Evolutionary conservation across 306 rosid genomes (phyloP).

Genomic region (Trichosanthes truncata): DNA sequence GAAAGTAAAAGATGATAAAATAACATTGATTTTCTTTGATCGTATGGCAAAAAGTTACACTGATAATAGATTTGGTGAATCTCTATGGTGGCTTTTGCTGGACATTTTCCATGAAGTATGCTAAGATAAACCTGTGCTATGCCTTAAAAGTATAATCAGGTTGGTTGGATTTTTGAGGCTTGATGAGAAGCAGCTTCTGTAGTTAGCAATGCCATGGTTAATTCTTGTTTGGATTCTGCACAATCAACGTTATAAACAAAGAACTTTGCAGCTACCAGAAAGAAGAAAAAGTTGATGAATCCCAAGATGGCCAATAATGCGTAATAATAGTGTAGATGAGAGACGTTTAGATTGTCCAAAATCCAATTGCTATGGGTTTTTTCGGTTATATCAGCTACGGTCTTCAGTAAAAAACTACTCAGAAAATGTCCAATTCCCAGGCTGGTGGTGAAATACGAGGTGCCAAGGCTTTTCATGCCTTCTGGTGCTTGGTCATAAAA

Average conservation of each 20-base stretch:
- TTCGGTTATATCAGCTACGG: conserved; percentile 41
- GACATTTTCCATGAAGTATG: not conserved
- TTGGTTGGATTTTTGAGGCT: conserved; percentile 6
- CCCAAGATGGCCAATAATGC: conserved; percentile 48
- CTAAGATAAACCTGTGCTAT: not conserved
- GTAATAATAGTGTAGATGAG: conserved; percentile 56
- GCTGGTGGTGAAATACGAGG: conserved; percentile 50
- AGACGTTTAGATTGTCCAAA: conserved; percentile 53
- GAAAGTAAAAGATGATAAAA: not conserved
- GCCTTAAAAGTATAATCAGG: not conserved
- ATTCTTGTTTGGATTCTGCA: conserved; percentile 14
- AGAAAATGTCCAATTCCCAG: conserved; percentile 58
- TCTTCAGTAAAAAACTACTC: conserved; percentile 43
- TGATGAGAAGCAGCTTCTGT: not conserved
- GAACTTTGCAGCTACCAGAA: conserved; percentile 43
- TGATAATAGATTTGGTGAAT: not conserved
- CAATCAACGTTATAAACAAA: conserved; percentile 45
- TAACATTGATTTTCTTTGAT: not conserved
- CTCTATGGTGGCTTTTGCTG: not conserved
- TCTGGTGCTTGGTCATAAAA: conserved; percentile 86
- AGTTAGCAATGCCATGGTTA: conserved; percentile 11
- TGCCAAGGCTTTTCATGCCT: conserved; percentile 71
- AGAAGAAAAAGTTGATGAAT: conserved; percentile 51
- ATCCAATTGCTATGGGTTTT: conserved; percentile 57
- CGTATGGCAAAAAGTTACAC: not conserved